Evolutionary conservation across 768 basidiomycete genomes (phyloP).

Genomic region (Dentipellis sp.): DNA sequence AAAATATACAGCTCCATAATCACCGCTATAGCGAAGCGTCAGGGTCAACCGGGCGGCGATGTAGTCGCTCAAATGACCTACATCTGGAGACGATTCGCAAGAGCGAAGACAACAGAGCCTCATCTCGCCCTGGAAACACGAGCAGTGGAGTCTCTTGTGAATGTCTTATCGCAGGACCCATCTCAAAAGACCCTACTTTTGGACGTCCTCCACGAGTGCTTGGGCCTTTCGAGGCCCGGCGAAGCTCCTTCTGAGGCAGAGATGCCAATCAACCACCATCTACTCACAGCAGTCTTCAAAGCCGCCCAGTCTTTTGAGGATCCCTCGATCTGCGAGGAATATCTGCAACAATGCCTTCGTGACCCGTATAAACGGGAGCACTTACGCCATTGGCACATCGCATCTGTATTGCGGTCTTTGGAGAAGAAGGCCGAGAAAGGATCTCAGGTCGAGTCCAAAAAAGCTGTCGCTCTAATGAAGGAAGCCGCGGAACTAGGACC

Average conservation of each 20-base stretch:
- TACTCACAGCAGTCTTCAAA: slow-evolving; percentile 44
- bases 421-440: no score
- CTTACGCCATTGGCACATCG: slow-evolving; percentile 47
- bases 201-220: slow-evolving; percentile 50
- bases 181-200: slow-evolving; percentile 57
- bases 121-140: slow-evolving; percentile 45
- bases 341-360: slow-evolving; percentile 51
- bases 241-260: slow-evolving; percentile 26
- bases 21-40: slow-evolving; percentile 30
- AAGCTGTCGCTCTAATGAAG: background rate
- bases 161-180: slow-evolving; percentile 46
- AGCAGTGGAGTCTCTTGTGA: slow-evolving; percentile 42
- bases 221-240: slow-evolving; percentile 45
- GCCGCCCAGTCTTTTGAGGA: slow-evolving; percentile 45
- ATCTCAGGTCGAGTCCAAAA: background rate
- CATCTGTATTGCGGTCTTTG: slow-evolving; percentile 36
- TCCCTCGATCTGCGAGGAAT: slow-evolving; percentile 40
- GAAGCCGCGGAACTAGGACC: background rate
- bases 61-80: slow-evolving; percentile 53
- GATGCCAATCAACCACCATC: slow-evolving; percentile 36
- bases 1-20: slow-evolving; percentile 63
- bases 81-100: slow-evolving; percentile 60
- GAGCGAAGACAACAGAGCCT: slow-evolving; percentile 15
- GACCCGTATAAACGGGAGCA: slow-evolving; percentile 25
- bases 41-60: slow-evolving; percentile 12